Percentiles rank a stretch among this genome's conserved stretches.
Evolutionary conservation across 2,329 filamentous ascomycete genomes (phyloP).

Genomic region (Fusarium chaquense): DNA sequence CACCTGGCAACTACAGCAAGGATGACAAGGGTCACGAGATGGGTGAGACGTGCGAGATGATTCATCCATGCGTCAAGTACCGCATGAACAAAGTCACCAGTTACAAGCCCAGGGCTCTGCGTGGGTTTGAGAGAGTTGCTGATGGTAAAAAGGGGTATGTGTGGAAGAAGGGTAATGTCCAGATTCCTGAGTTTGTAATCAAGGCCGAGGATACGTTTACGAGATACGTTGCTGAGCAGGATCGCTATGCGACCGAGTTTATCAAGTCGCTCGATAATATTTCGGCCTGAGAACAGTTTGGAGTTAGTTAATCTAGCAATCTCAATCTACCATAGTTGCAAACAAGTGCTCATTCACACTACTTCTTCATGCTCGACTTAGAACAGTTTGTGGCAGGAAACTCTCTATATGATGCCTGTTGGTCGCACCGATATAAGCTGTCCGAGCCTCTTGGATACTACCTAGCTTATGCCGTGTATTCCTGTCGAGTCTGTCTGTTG

Average conservation of each 20-base stretch:
- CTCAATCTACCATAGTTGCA: background rate
- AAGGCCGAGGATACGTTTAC: constrained; percentile 39
- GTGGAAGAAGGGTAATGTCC: constrained; percentile 33
- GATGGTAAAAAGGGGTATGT: constrained; percentile 24
- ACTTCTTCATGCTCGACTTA: background rate
- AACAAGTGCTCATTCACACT: background rate
- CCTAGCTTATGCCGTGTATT: background rate
- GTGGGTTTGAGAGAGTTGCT: constrained; percentile 28
- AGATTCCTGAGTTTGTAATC: constrained; percentile 40
- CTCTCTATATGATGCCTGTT: background rate
- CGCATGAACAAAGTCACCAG: constrained; percentile 36
- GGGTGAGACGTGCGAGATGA: constrained; percentile 38
- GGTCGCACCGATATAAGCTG: background rate
- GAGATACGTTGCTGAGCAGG: constrained; percentile 34
- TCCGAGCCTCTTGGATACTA: background rate
- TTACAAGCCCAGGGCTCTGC: constrained; percentile 39
- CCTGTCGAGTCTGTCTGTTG: background rate
- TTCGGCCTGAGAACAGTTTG: background rate
- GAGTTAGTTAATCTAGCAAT: background rate
- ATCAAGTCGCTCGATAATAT: constrained; percentile 28
- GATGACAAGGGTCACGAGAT: constrained; percentile 22
- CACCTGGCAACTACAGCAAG: constrained; percentile 36
- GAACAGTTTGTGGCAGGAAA: background rate
- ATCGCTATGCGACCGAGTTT: constrained; percentile 34
- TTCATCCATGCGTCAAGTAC: constrained; percentile 43